Base-by-base conservation (phyloP, 2,329 filamentous ascomycete species). In the Sporothrix phasma region DNA sequence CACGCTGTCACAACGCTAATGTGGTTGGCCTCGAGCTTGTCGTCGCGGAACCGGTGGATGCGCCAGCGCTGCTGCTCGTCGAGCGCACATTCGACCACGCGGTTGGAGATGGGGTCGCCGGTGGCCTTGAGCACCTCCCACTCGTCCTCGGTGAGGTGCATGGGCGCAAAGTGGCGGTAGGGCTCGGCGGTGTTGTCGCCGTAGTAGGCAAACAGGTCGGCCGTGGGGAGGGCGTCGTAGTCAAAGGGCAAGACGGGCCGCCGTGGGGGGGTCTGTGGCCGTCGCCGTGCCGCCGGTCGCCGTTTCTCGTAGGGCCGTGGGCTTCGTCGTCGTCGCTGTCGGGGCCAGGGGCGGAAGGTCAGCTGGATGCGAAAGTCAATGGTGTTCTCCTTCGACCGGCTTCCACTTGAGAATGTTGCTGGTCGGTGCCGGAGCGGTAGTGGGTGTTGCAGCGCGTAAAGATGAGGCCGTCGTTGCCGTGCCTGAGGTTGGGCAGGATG, bases 351-450 rank as follows among this genome's bases (percentile, higher is more conserved):
- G 49, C n/a, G n/a, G 54, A 97, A 97, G 13, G 83, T 80, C 49
- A 99, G 81, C 61, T 84, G 84, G 70, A 97, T 81, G 47, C 88
- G 84, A 74, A 96, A 97, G 74, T 99, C 94, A 69, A 99, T 86
- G 0, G 92, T 96, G 77, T 99, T 99, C 74, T 99, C 94, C 68
- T n/a, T 90, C 82, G 3, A 91, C 90, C 0, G 93, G 92, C 76
- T 99, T 99, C 94, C 94, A 99, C 75, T 99, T 99, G 45, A 99
- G 80, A 67, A 97, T 99, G 74, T 96, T n/a, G 88, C 59, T 85
- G 84, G 75, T 99, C 94, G 13, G 94, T 99, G 69, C 94, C 94
- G 69, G 89, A 88, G 70, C 88, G 87, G 78, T 99, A 99, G 10
- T 88, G 83, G 19, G 90, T 91, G 70, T 86, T 88, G 68, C 90